phyloP scores from a whole-genome alignment of 495 filamentous ascomycete genomes.

The Daldinia decipiens region DNA sequence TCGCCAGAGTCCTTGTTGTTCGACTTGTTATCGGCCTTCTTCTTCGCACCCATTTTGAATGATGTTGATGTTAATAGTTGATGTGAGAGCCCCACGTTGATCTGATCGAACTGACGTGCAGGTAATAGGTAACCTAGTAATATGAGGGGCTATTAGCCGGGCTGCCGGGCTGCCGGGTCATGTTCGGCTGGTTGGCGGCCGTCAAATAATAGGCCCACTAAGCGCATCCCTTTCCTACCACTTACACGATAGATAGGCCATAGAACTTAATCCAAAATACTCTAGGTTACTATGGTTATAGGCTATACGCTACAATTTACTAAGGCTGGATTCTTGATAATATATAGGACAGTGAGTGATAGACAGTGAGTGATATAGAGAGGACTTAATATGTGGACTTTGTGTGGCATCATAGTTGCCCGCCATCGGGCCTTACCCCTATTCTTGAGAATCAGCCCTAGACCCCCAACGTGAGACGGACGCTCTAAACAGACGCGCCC shows the following conservation, averaged over 20 bases:
- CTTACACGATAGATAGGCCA: background rate
- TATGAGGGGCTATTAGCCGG: slow-evolving; percentile 3
- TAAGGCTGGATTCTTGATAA: background rate
- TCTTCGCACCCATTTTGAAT: slow-evolving; percentile 40
- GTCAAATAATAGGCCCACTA: background rate
- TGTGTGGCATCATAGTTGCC: background rate
- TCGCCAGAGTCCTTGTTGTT: slow-evolving; percentile 61
- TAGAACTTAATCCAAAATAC: background rate
- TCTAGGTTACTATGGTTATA: background rate
- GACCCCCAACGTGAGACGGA: slow-evolving; percentile 23
- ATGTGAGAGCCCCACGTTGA: slow-evolving; percentile 30
- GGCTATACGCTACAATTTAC: background rate
- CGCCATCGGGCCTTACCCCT: background rate
- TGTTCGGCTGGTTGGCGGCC: background rate
- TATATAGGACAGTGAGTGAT: background rate
- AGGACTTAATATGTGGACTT: background rate
- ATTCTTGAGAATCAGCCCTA: background rate
- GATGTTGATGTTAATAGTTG: slow-evolving; percentile 17
- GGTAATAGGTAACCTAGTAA: background rate
- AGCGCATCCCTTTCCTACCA: background rate
- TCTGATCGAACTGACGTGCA: slow-evolving; percentile 12
- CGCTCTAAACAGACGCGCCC: slow-evolving; percentile 40
- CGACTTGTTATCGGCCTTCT: slow-evolving; percentile 48
- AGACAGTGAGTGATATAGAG: background rate
- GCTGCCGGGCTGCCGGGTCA: background rate